Evolutionary conservation across 2,329 filamentous ascomycete genomes (phyloP), one percentile per base, ranked within the genome.

Genomic region (Curvularia sp.): DNA sequence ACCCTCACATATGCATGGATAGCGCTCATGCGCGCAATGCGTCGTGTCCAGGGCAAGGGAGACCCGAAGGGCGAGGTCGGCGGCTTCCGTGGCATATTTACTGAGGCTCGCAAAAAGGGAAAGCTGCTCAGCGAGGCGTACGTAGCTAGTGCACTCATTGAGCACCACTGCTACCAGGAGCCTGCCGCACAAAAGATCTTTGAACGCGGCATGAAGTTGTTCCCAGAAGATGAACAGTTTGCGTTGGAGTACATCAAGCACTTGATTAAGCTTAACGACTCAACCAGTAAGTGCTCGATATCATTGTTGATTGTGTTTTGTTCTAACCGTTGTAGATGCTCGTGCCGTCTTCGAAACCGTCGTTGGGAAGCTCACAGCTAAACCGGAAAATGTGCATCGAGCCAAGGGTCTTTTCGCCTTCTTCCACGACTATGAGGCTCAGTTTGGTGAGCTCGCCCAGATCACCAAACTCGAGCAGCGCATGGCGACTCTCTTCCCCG

Each of bases 241-340:
- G 92, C 96, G 63, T 85, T 99, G 51, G 93, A 98, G 77, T 98
- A 99, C 76, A 84, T 99, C 69, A 97, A 97, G 80, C 95, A 97
- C 77, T 82, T 99, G 59, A 90, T 98, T 69, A 89, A 91, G 12
- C 92, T 91, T 74, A 94, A 96, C 68, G 95, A 99, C 77, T 89
- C 93, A 48, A 97, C 92, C 31, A 97, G 92, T 96, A 84, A 84
- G 91, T 49, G 10, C 6, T 22, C 20, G 10, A 33, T 9, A 33
- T 7, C 2, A n/a, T 8, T 35, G 5, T 20, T 22, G 20, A 22
- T 13, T 20, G 8, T n/a, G 6, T 5, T 5, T 33, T 12, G 39
- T 50, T 58, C 58, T 73, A 57, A 69, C 48, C 28, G 20, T 20
- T 33, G 33, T 67, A 93, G 93, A 99, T 83, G 95, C 95, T 33